phyloP scores from a whole-genome alignment of 1,139 yeast species.

The Candida anutae region DNA sequence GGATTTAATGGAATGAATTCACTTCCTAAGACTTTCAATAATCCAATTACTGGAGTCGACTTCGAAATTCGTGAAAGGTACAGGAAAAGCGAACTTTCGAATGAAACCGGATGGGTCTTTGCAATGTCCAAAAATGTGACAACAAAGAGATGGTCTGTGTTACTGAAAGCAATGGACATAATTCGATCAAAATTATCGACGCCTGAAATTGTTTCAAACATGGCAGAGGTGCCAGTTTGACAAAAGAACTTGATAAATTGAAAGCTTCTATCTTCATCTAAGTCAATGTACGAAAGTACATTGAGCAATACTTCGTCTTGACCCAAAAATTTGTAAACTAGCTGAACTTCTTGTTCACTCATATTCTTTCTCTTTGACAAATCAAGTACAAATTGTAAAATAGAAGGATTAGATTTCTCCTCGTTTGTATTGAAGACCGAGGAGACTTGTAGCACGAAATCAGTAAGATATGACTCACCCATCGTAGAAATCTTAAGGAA shows the following conservation, averaged over 20 bases:
- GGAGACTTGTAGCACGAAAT: conserved; percentile 4
- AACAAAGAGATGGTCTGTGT: conserved; percentile 8
- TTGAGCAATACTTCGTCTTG: conserved; percentile 8
- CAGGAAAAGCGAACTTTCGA: neutral
- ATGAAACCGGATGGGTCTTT: neutral
- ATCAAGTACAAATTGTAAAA: conserved; percentile 5
- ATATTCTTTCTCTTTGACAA: conserved; percentile 6
- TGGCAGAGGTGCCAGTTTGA: neutral
- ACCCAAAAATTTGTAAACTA: conserved; percentile 21
- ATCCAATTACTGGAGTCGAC: conserved; percentile 2
- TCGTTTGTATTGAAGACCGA: too few relatives aligned
- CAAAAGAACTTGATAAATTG: conserved; percentile 1
- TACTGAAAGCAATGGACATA: conserved; percentile 6
- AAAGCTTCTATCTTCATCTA: conserved; percentile 3
- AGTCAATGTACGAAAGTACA: neutral
- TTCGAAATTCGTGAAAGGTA: conserved; percentile 1
- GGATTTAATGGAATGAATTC: conserved; percentile 7
- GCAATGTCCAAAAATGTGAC: conserved; percentile 4
- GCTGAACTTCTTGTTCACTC: conserved; percentile 5
- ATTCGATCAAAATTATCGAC: conserved; percentile 2
- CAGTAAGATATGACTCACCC: conserved; percentile 3
- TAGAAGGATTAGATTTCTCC: too few relatives aligned
- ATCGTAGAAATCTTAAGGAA: conserved; percentile 18
- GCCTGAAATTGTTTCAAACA: neutral
- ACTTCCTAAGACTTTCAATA: conserved; percentile 4